Evolutionary conservation across 108 stramenopile species (phyloP).

Genomic region (Craspedostauros australis): DNA sequence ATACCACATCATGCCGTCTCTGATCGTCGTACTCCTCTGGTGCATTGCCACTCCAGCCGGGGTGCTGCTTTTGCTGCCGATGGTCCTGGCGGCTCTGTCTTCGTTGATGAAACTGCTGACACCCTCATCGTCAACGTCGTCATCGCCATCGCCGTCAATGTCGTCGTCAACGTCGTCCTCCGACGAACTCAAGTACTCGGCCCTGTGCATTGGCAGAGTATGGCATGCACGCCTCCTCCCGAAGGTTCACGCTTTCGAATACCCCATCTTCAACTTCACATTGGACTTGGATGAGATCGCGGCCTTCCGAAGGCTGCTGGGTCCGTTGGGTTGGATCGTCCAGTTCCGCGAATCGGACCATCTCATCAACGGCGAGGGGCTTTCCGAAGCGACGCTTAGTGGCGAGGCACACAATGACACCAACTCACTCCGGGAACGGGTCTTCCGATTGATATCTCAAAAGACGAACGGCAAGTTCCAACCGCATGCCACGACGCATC

Average conservation of each 20-base stretch:
- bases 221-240: constrained; percentile 71
- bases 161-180: too few species aligned
- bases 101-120: too few species aligned
- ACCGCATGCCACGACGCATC: constrained; percentile 22
- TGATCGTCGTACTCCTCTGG: too few species aligned
- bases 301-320: constrained; percentile 31
- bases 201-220: constrained; percentile 36
- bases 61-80: too few species aligned
- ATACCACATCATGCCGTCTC: too few species aligned
- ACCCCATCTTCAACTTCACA: constrained; percentile 79
- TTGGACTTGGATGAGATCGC: constrained; percentile 80
- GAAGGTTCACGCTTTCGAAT: constrained; percentile 62
- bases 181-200: constrained; percentile 4
- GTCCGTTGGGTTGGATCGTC: constrained; percentile 55
- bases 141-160: too few species aligned
- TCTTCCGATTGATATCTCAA: constrained; percentile 46
- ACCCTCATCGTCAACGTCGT: too few species aligned
- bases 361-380: constrained; percentile 73
- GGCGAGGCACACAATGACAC: not conserved
- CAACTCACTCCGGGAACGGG: constrained; percentile 31
- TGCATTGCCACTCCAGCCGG: too few species aligned
- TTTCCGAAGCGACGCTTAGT: not conserved
- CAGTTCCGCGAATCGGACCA: constrained; percentile 47
- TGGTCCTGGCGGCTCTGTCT: too few species aligned
- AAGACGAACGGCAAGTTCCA: constrained; percentile 45